Evolutionary conservation across 768 basidiomycete genomes (phyloP), one percentile per base, ranked within the genome.

Genomic region (Rhizopogon roseolus): DNA sequence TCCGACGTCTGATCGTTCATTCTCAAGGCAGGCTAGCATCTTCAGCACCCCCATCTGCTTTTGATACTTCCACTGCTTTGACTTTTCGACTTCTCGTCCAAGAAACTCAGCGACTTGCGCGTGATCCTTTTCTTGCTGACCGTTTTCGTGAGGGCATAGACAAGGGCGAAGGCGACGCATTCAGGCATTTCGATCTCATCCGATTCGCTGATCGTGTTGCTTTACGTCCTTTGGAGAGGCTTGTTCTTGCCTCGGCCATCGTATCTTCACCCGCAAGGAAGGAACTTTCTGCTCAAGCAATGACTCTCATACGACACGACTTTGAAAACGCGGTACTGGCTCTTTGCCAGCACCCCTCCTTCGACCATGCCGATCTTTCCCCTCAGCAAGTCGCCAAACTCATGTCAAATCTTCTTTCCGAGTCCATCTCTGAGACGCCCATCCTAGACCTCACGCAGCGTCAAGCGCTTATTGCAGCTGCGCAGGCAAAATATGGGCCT

Each of bases 1-100:
- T 99, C 61, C 91, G 95, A 57, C 88, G 96, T 58, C 88, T 97
- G 71, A 91, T 98, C 66, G 84, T 88, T 50, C 90, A 93, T 61
- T 91, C 92, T 22, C 86, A 90, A 71, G 75, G 81, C 48, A 81
- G 90, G 56, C 79, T 89, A 41, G 67, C 81, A 22, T 76, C 84
- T 22, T 71, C 80, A 32, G 74, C 79, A 50, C 75, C 81, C n/a
- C 78, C 83, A 25, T 74, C 87, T 49, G 73, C 81, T 1, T 85
- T 86, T 58, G 90, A 90, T 65, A 72, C 86, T n/a, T 88, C 88
- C 28, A 81, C 82, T 39, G 80, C 86, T 45, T 75, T 94, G 46
- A 88, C 90, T 13, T 91, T 93, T 66, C 87, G 90, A 38, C 79
- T 95, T 17, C 81, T 95, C 25, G 82, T 89, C 32, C 90, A 93